A percentile compares a stretch with the other conserved stretches of the same genome.
Evolutionary conservation across 441 rosid genomes (phyloP).

Genomic region (Pelargonium cotyledonis): DNA sequence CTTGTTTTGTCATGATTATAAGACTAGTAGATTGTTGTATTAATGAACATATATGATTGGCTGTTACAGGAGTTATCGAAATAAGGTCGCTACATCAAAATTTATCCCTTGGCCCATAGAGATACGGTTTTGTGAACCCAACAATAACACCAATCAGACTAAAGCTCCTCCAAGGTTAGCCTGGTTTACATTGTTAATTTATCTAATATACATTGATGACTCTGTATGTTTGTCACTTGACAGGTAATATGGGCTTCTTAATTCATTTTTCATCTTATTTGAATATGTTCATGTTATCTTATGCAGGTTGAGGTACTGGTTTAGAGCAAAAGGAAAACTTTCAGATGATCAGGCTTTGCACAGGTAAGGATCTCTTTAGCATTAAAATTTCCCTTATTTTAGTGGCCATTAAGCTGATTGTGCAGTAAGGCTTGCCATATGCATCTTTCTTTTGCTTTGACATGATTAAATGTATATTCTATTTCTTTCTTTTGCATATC

Average conservation of each 20-base stretch:
- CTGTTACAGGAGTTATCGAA: conserved; percentile 73
- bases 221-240: conserved; percentile 1
- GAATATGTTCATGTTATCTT: conserved; percentile 19
- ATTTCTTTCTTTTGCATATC: neutral
- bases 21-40: neutral
- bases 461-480: neutral
- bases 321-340: conserved; percentile 88
- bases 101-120: conserved; percentile 96
- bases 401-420: neutral
- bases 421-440: neutral
- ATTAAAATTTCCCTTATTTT: neutral
- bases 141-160: conserved; percentile 60
- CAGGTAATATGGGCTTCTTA: neutral
- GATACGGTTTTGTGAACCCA: conserved; percentile 83
- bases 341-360: conserved; percentile 96
- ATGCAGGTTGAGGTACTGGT: conserved; percentile 80
- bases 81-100: conserved; percentile 58
- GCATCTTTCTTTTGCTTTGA: neutral
- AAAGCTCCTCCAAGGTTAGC: conserved; percentile 77
- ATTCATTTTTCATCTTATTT: conserved; percentile 8
- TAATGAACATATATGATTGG: conserved; percentile 15
- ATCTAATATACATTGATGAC: conserved; percentile 11
- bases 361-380: conserved; percentile 41
- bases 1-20: neutral
- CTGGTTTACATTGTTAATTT: conserved; percentile 17